Conservation (phyloP, 2,329 filamentous ascomycete genomes). For the Neophaeococcomyces mojaviensis region DNA sequence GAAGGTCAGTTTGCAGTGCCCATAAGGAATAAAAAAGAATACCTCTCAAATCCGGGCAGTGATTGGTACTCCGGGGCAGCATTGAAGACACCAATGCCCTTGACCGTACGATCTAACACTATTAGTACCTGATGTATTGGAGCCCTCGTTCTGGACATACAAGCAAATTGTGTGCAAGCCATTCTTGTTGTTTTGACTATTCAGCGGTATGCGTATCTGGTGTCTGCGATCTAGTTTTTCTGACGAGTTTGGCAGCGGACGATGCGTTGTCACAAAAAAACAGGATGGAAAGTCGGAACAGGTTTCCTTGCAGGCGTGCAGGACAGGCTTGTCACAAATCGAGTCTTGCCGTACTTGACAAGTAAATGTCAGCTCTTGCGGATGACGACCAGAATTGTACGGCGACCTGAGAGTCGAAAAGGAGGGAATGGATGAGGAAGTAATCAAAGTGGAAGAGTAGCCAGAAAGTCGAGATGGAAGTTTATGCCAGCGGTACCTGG, state of each 20-base stretch:
- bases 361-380: conserved; percentile 43
- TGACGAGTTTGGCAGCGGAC: conserved; percentile 2
- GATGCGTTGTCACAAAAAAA: conserved; percentile 21
- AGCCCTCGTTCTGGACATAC: conserved; percentile 34
- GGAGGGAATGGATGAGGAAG: conserved; percentile 20
- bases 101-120: conserved; percentile 72
- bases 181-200: conserved; percentile 69
- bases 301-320: conserved; percentile 8
- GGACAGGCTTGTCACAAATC: conserved; percentile 26
- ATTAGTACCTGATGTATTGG: background rate
- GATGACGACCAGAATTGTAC: conserved; percentile 23
- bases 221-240: too few species aligned
- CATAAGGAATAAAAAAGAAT: conserved; percentile 12
- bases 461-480: conserved; percentile 2
- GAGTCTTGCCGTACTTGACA: conserved; percentile 38
- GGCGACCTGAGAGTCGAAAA: conserved; percentile 23
- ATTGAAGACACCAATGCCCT: conserved; percentile 90
- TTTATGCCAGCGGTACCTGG: background rate
- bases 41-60: conserved; percentile 68
- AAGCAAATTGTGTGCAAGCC: conserved; percentile 87
- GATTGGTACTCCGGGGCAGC: conserved; percentile 80
- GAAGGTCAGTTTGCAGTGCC: conserved; percentile 7
- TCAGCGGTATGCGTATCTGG: too few species aligned
- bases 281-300: conserved; percentile 10
- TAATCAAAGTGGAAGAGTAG: conserved; percentile 6